These are phyloP conservation scores for Crithidia bombi DNA, from an alignment of 208 protist genomes.

Conservation along the genomic window DNA sequence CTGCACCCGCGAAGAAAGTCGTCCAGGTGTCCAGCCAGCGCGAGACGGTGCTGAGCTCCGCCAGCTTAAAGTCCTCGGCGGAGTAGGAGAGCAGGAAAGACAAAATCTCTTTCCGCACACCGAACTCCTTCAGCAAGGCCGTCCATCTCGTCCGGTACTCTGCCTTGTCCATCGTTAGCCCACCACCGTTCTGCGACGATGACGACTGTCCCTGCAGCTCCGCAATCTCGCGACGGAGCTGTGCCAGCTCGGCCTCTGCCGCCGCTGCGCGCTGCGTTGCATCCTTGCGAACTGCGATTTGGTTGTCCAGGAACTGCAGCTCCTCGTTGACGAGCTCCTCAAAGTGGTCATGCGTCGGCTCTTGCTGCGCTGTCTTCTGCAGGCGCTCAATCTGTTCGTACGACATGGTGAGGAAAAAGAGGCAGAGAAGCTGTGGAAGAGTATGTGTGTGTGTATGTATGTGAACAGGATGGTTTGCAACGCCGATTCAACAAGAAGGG, in stretches of 20 bases:
- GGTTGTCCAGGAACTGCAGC: constrained; percentile 27
- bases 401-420: constrained; percentile 36
- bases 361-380: constrained; percentile 24
- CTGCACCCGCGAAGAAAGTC: constrained; percentile 45
- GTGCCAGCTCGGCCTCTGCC: constrained; percentile 15
- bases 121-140: constrained; percentile 53
- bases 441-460: constrained; percentile 2
- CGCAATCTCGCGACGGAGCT: constrained; percentile 30
- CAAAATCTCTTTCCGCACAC: constrained; percentile 51
- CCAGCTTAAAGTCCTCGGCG: constrained; percentile 47
- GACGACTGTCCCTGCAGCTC: constrained; percentile 6
- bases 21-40: constrained; percentile 71
- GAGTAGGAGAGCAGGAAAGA: constrained; percentile 55
- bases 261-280: constrained; percentile 19
- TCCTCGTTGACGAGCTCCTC: constrained; percentile 39
- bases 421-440: neutral
- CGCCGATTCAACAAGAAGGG: too few relatives aligned
- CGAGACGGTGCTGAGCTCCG: constrained; percentile 50
- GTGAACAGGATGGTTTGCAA: too few relatives aligned
- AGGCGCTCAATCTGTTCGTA: constrained; percentile 27
- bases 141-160: constrained; percentile 41
- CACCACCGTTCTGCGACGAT: neutral
- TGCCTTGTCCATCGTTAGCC: constrained; percentile 17
- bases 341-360: constrained; percentile 31
- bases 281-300: constrained; percentile 14